phyloP scores from a whole-genome alignment of 2,329 filamentous ascomycete species.

The Rosellinia necatrix region DNA sequence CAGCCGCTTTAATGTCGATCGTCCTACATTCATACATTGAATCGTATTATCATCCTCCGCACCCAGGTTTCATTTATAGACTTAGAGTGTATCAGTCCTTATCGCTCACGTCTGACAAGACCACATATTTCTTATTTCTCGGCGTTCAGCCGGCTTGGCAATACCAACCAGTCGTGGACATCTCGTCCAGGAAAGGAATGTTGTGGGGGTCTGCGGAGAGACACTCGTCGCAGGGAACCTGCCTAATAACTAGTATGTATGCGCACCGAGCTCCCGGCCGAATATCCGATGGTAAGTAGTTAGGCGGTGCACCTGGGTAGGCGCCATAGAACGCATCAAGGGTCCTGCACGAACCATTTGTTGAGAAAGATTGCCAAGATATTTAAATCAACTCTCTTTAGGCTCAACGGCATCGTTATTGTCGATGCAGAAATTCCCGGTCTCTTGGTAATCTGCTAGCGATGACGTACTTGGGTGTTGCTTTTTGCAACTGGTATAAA shows the following conservation, averaged over 20 bases:
- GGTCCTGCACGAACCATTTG: slow-evolving; percentile 10
- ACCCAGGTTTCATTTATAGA: slow-evolving; percentile 19
- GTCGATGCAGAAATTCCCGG: slow-evolving; percentile 5
- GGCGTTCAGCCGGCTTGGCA: slow-evolving; percentile 28
- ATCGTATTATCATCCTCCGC: slow-evolving; percentile 2
- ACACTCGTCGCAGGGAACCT: neutral
- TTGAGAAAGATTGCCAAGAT: slow-evolving; percentile 18
- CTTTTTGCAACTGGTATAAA: slow-evolving; percentile 16
- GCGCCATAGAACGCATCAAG: slow-evolving; percentile 23
- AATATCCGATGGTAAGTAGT: slow-evolving; percentile 16
- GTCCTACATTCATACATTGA: slow-evolving; percentile 4
- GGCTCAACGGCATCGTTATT: slow-evolving; percentile 25
- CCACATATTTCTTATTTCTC: slow-evolving; percentile 11
- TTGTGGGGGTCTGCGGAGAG: slow-evolving; percentile 22
- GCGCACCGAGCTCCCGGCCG: slow-evolving; percentile 12
- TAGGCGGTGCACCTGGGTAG: slow-evolving; percentile 1
- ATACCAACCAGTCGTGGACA: slow-evolving; percentile 11
- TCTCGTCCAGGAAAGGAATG: slow-evolving; percentile 6
- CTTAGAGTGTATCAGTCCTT: neutral
- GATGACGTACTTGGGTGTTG: slow-evolving; percentile 17
- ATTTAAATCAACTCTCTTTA: slow-evolving; percentile 24
- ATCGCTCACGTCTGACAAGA: slow-evolving; percentile 1
- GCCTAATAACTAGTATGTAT: neutral
- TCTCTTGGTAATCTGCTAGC: slow-evolving; percentile 1
- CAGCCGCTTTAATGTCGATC: slow-evolving; percentile 12